Evolutionary conservation across 164 flowering plant genomes (phyloP), one percentile per base, ranked within the genome.

Genomic region (Umbellularia californica): DNA sequence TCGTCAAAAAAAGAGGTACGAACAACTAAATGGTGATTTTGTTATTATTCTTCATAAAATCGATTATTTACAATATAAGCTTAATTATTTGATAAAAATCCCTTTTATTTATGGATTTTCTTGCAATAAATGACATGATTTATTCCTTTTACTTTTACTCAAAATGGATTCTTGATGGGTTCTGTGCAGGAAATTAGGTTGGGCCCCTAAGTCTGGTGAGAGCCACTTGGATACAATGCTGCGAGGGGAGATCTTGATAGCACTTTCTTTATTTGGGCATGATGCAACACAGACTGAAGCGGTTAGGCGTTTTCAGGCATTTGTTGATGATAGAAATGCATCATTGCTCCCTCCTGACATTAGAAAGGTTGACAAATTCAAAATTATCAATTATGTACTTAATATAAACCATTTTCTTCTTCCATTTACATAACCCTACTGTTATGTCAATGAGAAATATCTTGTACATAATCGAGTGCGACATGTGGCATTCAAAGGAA

Each of bases 151-250:
- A 65, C 62, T 70, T 70, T 75, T 33, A 15, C 47, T 73, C 58
- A 58, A 58, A 66, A 41, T 41, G 60, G 72, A 65, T 41, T 73
- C 25, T 20, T 75, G 13, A 13, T 76, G 72, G 64, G 35, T 73
- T 51, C 30, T 74, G 70, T 75, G 14, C 82, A 96, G 99, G 83
- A 92, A 82, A 79, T 87, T 96, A 78, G 99, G 99, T 62, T 96
- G 98, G 98, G 97, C 94, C 52, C 84, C 94, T 73, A 85, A 77
- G 77, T 74, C 78, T 72, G 95, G 94, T 52, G 99, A 96, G 82
- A 85, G 91, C 74, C 97, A 94, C 79, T 81, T 92, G 74, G 97
- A 96, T 80, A 89, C 95, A 72, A 86, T 96, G 98, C 84, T 94
- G 85, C 89, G 97, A 82, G 99, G 98, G 71, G 95, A 96, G 83